Base-by-base conservation (phyloP, 2,329 filamentous ascomycete species). In the Graphilbum fragrans region DNA sequence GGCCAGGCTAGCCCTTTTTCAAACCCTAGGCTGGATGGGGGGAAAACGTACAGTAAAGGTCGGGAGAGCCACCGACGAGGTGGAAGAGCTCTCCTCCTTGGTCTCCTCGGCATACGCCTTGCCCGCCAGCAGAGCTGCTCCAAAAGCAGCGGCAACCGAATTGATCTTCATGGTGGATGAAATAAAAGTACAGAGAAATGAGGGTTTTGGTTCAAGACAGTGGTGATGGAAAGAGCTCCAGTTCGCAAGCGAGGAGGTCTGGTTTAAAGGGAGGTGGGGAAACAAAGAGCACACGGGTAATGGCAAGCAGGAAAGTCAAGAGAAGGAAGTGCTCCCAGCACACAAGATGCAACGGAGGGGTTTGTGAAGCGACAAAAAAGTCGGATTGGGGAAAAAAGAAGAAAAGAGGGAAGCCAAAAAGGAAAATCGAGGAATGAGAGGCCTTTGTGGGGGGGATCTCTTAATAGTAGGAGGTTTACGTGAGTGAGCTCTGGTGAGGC, bases 11-110 rank as follows among this genome's bases (percentile, higher is more conserved):
- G n/a, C n/a, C n/a, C n/a, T n/a, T n/a, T n/a, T n/a, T n/a, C n/a
- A n/a, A n/a, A n/a, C n/a, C n/a, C n/a, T n/a, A n/a, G n/a, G n/a
- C n/a, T n/a, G n/a, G n/a, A n/a, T n/a, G n/a, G n/a, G n/a, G n/a
- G n/a, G n/a, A 20, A 19, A 16, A 72, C 86, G 70, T 72, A 94
- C 88, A 50, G 87, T 94, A 60, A 95, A 95, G 43, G 78, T 84
- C 37, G 90, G 83, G 54, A 86, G 77, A 58, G 80, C 70, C 44
- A 81, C 67, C 39, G 72, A 62, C 39, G 62, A 55, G 35, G 64
- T 58, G 35, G 63, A 56, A 34, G 64, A 58, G 52, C 57, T 61
- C 47, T 68, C 64, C 42, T 70, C 68, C 49, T 61, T 65, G 48
- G 71, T 67, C 50, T 83, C 77, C 50, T 83, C 81, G 49, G 79